Evolutionary conservation across 768 basidiomycete species (phyloP).

Genomic region (Russula sp.): DNA sequence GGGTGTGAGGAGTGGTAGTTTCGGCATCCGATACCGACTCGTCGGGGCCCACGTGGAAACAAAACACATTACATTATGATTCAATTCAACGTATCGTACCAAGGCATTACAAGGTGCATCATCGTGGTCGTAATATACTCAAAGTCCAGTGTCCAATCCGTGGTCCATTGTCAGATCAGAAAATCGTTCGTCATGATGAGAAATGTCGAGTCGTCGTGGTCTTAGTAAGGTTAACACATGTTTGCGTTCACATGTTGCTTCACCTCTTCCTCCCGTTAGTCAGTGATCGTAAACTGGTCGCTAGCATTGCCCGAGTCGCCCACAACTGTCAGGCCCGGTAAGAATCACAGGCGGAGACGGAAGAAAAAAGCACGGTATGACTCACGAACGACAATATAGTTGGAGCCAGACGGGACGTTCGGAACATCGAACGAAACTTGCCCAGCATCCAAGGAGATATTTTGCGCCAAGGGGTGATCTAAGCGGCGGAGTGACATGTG

Average conservation of each 20-base stretch:
- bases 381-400: conserved; percentile 62
- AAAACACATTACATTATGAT: no score
- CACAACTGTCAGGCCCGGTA: conserved; percentile 37
- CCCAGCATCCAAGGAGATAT: conserved; percentile 47
- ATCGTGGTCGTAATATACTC: no score
- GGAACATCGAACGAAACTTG: conserved; percentile 47
- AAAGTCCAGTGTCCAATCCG: not conserved
- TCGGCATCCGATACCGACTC: no score
- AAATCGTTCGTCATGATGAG: not conserved
- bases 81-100: no score
- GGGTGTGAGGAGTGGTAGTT: no score
- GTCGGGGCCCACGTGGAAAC: no score
- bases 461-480: conserved; percentile 53
- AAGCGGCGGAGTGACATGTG: not conserved
- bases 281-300: conserved; percentile 48
- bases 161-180: conserved; percentile 1
- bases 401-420: conserved; percentile 32
- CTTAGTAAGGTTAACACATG: no score
- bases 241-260: not conserved
- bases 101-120: no score
- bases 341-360: not conserved
- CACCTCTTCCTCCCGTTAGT: not conserved
- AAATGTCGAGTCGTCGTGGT: not conserved
- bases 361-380: conserved; percentile 16
- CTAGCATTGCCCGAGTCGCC: conserved; percentile 63